These are phyloP conservation scores for Olyra latifolia DNA, from an alignment of 176 grass and related monocot genomes.

Conservation along the genomic window DNA sequence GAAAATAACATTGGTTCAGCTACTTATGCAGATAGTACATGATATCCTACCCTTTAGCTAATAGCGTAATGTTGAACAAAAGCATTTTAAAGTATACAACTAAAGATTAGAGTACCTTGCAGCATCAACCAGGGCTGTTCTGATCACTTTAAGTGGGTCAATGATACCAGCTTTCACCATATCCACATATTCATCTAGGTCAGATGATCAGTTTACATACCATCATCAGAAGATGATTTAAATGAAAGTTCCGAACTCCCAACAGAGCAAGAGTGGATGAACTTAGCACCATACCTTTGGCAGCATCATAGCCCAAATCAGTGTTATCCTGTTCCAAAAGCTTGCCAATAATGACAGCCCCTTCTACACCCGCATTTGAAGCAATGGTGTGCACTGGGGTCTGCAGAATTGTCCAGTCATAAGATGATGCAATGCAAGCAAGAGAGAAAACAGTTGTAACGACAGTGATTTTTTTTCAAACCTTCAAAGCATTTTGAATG, in stretches of 20 bases:
- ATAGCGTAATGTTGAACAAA: not conserved
- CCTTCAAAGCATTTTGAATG: conserved; percentile 92
- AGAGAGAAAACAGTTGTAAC: not conserved
- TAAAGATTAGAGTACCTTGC: conserved; percentile 43
- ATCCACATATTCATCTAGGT: conserved; percentile 76
- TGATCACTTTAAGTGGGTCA: conserved; percentile 84
- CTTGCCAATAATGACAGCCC: conserved; percentile 71
- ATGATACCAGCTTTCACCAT: conserved; percentile 84
- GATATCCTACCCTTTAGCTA: not conserved
- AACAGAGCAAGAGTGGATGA: not conserved
- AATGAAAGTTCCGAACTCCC: not conserved
- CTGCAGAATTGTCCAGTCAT: conserved; percentile 44
- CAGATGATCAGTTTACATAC: not conserved
- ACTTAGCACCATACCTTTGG: conserved; percentile 54
- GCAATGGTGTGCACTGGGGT: conserved; percentile 76
- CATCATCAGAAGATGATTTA: not conserved
- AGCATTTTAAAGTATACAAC: not conserved
- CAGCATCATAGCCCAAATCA: conserved; percentile 86
- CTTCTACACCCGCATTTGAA: conserved; percentile 73
- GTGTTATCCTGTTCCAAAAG: conserved; percentile 77
- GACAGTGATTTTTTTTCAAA: not conserved
- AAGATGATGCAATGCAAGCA: not conserved
- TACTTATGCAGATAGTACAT: not conserved
- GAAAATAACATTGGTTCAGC: not conserved
- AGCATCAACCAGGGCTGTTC: conserved; percentile 76